phyloP scores from a whole-genome alignment of 202 grass and related monocot genomes.

The Carex arenaria region DNA sequence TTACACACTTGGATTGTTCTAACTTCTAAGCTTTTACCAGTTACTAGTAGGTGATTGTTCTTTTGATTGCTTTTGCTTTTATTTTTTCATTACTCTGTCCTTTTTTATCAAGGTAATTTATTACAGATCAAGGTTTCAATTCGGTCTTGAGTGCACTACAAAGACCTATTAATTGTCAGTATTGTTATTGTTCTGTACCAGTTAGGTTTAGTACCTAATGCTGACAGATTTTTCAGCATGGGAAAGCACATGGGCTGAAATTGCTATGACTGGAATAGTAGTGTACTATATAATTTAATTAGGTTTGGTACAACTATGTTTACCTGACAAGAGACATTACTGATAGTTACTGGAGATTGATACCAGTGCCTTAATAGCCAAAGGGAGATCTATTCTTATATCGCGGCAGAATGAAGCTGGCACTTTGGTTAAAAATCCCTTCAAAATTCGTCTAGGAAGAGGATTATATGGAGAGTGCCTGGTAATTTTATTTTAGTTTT shows the following conservation, averaged over 20 bases:
- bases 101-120: neutral
- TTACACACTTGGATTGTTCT: neutral
- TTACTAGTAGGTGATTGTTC: neutral
- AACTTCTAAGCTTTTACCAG: neutral
- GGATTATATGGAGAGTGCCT: slow-evolving; percentile 71
- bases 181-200: neutral
- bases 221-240: neutral
- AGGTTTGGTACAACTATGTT: neutral
- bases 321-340: neutral
- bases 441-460: slow-evolving; percentile 73
- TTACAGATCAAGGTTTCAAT: neutral
- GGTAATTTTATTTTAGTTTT: slow-evolving; percentile 34
- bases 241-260: neutral
- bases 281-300: neutral
- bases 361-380: slow-evolving; percentile 46
- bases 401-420: slow-evolving; percentile 38
- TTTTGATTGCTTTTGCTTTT: neutral
- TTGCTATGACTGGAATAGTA: neutral
- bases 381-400: slow-evolving; percentile 33
- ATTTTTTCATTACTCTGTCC: neutral
- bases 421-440: slow-evolving; percentile 60
- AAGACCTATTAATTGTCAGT: neutral
- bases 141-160: neutral
- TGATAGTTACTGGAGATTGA: slow-evolving; percentile 77
- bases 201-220: neutral